Evolutionary conservation across 1,284 basidiomycete species (phyloP).

Genomic region (Coniferiporia sulphurascens): DNA sequence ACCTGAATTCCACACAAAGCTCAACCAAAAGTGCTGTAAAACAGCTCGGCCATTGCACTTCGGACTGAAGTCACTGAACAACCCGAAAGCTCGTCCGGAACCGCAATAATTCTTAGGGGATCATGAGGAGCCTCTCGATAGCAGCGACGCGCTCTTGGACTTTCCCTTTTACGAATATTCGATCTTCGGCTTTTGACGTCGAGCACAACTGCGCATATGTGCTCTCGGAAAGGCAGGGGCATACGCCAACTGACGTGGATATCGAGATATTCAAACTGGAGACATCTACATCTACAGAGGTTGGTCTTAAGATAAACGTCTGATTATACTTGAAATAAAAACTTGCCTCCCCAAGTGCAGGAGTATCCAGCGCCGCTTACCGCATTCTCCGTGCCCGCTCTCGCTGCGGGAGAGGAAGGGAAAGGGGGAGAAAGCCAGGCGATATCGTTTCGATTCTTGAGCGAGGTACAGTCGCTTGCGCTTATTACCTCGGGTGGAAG

Average conservation of each 20-base stretch:
- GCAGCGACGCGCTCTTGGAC: slow-evolving; percentile 1
- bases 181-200: slow-evolving; percentile 57
- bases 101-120: neutral
- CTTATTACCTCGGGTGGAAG: slow-evolving; percentile 14
- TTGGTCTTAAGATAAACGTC: slow-evolving; percentile 8
- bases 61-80: too few relatives aligned
- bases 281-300: slow-evolving; percentile 23
- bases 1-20: too few relatives aligned
- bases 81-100: neutral
- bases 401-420: neutral
- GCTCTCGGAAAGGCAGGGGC: slow-evolving; percentile 45
- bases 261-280: slow-evolving; percentile 56
- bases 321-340: neutral
- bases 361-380: slow-evolving; percentile 4
- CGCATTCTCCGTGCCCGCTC: neutral
- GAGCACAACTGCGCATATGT: slow-evolving; percentile 62
- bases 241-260: slow-evolving; percentile 49
- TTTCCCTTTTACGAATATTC: slow-evolving; percentile 32
- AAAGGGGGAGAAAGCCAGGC: neutral
- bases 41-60: too few relatives aligned
- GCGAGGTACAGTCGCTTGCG: slow-evolving; percentile 12
- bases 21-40: too few relatives aligned
- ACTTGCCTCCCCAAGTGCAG: slow-evolving; percentile 6
- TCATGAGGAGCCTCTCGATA: slow-evolving; percentile 14
- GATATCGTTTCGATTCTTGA: slow-evolving; percentile 13